These are phyloP conservation scores for Arthromyces matolae DNA, from an alignment of 768 basidiomycete genomes.

Conservation along the genomic window DNA sequence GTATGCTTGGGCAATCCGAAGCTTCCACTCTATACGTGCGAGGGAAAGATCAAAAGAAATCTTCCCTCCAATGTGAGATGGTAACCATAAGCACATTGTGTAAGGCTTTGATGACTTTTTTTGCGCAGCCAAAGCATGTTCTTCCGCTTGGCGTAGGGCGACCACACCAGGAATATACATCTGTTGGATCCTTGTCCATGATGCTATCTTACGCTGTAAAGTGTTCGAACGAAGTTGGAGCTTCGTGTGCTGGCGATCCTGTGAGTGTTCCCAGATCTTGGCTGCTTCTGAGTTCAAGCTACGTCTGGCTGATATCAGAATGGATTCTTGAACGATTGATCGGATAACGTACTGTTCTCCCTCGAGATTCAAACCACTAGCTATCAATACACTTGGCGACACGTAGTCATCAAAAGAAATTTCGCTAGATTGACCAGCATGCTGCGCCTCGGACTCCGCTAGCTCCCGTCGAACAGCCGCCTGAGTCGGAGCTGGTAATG, in stretches of 20 bases:
- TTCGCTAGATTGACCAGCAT: slow-evolving; percentile 6
- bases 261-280: slow-evolving; percentile 4
- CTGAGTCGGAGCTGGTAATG: background rate
- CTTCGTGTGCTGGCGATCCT: slow-evolving; percentile 10
- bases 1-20: slow-evolving; percentile 6
- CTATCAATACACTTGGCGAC: background rate
- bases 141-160: background rate
- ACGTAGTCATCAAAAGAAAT: slow-evolving; percentile 9
- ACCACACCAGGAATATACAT: background rate
- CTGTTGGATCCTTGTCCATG: background rate
- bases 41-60: background rate
- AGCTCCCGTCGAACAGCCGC: background rate
- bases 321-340: background rate
- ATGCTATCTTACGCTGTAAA: background rate
- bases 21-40: background rate
- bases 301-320: background rate
- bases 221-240: background rate
- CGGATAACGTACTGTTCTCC: background rate
- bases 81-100: background rate
- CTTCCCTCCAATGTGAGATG: background rate
- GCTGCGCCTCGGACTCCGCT: slow-evolving; percentile 7
- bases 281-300: background rate
- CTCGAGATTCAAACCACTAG: background rate
- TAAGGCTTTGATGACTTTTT: background rate
- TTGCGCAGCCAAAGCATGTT: background rate